Evolutionary conservation across 768 basidiomycete genomes (phyloP).

Genomic region (Sistotremastrum niveocremeum): DNA sequence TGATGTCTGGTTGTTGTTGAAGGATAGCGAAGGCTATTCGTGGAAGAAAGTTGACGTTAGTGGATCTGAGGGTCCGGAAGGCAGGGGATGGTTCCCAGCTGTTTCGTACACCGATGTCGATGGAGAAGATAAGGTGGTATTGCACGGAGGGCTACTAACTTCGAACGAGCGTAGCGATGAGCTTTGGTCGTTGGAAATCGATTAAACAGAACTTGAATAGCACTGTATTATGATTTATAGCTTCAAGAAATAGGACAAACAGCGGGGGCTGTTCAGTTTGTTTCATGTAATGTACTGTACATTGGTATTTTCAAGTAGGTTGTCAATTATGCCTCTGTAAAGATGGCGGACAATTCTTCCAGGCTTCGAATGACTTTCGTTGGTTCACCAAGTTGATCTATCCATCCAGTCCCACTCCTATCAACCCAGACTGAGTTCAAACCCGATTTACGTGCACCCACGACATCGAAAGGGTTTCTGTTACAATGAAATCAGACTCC

Average conservation of each 20-base stretch:
- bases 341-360: slow-evolving; percentile 5
- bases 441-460: slow-evolving; percentile 14
- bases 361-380: slow-evolving; percentile 10
- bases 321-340: no score
- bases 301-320: no score
- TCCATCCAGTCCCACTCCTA: slow-evolving; percentile 13
- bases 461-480: slow-evolving; percentile 21
- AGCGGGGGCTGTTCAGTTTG: no score
- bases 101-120: slow-evolving; percentile 13
- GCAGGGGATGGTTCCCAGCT: slow-evolving; percentile 31
- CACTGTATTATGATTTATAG: no score
- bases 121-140: slow-evolving; percentile 16
- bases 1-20: slow-evolving; percentile 23
- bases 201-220: slow-evolving; percentile 7
- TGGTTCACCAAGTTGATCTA: slow-evolving; percentile 9
- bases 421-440: slow-evolving; percentile 18
- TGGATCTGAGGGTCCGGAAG: slow-evolving; percentile 14
- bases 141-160: slow-evolving; percentile 28
- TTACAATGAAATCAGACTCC: not conserved
- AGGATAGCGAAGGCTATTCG: slow-evolving; percentile 8
- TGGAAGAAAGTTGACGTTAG: slow-evolving; percentile 14
- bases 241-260: no score
- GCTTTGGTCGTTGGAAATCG: slow-evolving; percentile 26
- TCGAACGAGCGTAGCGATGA: slow-evolving; percentile 28
- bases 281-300: no score